Conservation (phyloP, 2,329 filamentous ascomycete species). For the Sporothrix phasma region DNA sequence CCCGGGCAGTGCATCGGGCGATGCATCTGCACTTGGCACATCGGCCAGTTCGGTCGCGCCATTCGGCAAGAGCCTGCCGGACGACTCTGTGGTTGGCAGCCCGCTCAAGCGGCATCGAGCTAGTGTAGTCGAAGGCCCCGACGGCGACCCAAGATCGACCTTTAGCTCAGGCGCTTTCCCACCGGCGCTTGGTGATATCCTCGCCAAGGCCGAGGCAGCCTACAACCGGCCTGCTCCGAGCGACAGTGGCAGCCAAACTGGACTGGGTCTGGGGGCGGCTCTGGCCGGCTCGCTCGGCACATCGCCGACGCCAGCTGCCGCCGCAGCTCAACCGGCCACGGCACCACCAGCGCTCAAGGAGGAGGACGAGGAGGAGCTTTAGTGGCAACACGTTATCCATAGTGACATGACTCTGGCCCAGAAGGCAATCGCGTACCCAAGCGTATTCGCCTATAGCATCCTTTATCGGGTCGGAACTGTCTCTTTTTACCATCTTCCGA, state of each 20-base stretch:
- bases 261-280: neutral
- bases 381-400: neutral
- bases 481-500: neutral
- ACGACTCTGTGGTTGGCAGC: conserved; percentile 49
- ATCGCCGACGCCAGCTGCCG: neutral
- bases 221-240: conserved; percentile 17
- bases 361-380: conserved; percentile 17
- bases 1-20: neutral
- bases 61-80: conserved; percentile 35
- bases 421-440: too few relatives aligned
- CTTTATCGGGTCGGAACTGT: neutral
- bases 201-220: conserved; percentile 30
- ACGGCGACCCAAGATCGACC: conserved; percentile 24
- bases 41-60: conserved; percentile 19
- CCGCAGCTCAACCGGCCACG: neutral
- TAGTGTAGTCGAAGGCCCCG: conserved; percentile 42
- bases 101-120: conserved; percentile 68
- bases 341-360: neutral
- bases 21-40: neutral
- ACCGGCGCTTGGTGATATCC: conserved; percentile 32
- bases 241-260: neutral
- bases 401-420: too few relatives aligned
- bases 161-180: conserved; percentile 25
- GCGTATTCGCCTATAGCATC: neutral
- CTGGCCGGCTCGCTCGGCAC: neutral